phyloP scores from a whole-genome alignment of 1,139 yeast species.

The Suhomyces terraborum region DNA sequence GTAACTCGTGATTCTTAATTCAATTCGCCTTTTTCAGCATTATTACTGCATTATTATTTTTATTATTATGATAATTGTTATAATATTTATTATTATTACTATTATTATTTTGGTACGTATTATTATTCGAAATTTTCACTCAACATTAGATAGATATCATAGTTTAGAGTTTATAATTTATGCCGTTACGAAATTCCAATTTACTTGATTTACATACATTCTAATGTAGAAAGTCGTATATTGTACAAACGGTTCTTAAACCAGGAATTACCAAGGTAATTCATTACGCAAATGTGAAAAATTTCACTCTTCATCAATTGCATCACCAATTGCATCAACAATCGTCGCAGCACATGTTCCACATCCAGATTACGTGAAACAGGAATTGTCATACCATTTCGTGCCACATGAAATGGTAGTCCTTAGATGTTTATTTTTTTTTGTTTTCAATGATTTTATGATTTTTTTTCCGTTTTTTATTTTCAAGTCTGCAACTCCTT shows the following conservation, averaged over 20 bases:
- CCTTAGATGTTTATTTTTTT: not conserved
- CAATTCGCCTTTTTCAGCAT: not conserved
- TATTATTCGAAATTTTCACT: too few species aligned
- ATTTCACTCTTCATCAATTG: slow-evolving; percentile 1
- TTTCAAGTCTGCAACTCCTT: slow-evolving; percentile 44
- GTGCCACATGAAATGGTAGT: not conserved
- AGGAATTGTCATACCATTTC: not conserved
- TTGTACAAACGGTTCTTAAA: slow-evolving; percentile 5
- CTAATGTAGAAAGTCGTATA: slow-evolving; percentile 2
- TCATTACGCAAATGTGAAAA: not conserved
- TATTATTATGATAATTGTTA: too few species aligned
- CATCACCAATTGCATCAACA: too few species aligned
- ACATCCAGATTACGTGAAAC: not conserved
- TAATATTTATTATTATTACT: too few species aligned
- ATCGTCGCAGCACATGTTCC: not conserved
- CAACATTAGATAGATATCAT: too few species aligned
- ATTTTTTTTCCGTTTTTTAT: not conserved
- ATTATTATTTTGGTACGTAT: too few species aligned
- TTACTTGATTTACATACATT: not conserved
- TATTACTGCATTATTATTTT: not conserved
- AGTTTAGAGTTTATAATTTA: not conserved
- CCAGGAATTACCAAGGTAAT: not conserved
- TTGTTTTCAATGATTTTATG: not conserved
- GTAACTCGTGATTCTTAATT: not conserved
- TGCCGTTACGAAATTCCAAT: not conserved